Base-by-base conservation (phyloP, 2,329 filamentous ascomycete genomes). In the Fusarium cyanostomum region DNA sequence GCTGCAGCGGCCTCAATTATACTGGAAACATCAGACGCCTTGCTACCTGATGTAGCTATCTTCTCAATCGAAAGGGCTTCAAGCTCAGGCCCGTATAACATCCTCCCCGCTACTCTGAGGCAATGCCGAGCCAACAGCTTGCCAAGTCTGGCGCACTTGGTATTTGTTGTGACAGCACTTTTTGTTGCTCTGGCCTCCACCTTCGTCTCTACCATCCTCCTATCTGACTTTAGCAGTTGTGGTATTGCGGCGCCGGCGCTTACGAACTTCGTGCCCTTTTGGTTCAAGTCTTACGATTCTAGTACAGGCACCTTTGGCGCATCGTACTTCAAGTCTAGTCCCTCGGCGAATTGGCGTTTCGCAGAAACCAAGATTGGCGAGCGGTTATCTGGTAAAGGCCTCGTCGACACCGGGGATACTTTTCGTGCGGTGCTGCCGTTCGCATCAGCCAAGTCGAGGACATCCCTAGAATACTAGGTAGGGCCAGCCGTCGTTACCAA, bases 331-430 rank as follows among this genome's bases (percentile, higher is more conserved):
- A 60, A 53, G 5, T 60, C 59, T 9, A 30, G 52, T 12, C 59
- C 59, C 1, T 52, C n/a, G n/a, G n/a, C 59, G 0, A 48, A 60
- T 31, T 63, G 59, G 59, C 48, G 59, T 2, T 63, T 63, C 24
- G 56, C 56, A 7, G 59, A 63, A 31, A 34, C 26, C 3, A 46
- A 28, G 33, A 15, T 26, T 5, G 26, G n/a, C 13, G 13, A 15
- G 24, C 8, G 12, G 7, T 18, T 42, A n/a, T n/a, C n/a, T n/a
- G n/a, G n/a, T n/a, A n/a, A n/a, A n/a, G n/a, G n/a, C n/a, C n/a
- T n/a, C n/a, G n/a, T n/a, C n/a, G 57, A 59, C 1, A 60, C 57
- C 0, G 57, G 57, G 2, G 57, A 59, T 1, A 10, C 53, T 3
- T 60, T 59, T 9, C 41, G 48, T 10, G 46, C 55, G 0, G 7